Base-by-base conservation (phyloP, 257 asterid genomes). In the Nicotiana knightiana region DNA sequence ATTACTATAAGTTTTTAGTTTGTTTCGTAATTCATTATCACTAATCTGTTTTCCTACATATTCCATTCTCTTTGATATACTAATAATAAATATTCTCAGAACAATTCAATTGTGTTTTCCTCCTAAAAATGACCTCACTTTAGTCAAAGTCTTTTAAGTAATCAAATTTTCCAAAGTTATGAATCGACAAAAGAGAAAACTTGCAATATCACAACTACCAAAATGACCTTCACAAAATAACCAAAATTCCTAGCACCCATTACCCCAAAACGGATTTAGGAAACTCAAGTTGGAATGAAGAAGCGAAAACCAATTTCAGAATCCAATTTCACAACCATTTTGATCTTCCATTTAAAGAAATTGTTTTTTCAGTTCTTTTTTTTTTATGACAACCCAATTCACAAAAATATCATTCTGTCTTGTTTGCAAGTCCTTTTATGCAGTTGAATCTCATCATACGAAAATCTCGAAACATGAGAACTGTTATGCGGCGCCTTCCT, bases 381-480 rank as follows among this genome's bases (percentile, higher is more conserved):
- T 84, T 84, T 91, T 93, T 55, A 77, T 26, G 97, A 89, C 6
- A 83, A 92, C 93, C 93, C 95, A 54, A 79, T 86, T 18, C 97
- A 93, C 66, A 90, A 59, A 59, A 28, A 95, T 93, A 81, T 89
- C 97, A 1, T 91, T 95, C 76, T 93, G 97, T 17, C 93, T 92
- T 3, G 99, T 91, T 71, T 90, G 94, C 86, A 89, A 86, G 35
- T 90, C 97, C 3, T 92, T 95, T 77, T 82, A 90, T 64, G 73
- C 85, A 13, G 70, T 91, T 53, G 99, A 95, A 82, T 90, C 93
- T 67, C 90, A 86, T 35, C 96, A 93, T 26, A 85, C 98, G 81
- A 91, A 86, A 70, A 65, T 77, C 54, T 79, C 93, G 87, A 93
- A 85, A 76, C 98, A 28, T 67, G 92, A 17, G 95, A 90, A 37